These are phyloP conservation scores for Ilyonectria destructans DNA, from an alignment of 2,329 filamentous ascomycete species.

Conservation along the genomic window DNA sequence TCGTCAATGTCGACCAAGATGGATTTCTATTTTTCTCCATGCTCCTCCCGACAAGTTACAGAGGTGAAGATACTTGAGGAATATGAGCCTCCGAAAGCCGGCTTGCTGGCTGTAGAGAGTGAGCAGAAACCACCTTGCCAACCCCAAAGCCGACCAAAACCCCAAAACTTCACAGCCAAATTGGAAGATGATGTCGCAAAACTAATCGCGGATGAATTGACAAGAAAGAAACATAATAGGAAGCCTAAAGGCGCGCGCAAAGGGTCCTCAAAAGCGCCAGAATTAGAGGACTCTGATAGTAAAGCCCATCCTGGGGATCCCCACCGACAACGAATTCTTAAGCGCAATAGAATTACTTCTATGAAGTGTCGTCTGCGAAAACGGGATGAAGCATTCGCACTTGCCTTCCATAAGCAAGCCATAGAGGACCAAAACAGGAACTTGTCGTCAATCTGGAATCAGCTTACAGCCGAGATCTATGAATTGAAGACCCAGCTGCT, in stretches of 20 bases:
- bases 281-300: constrained; percentile 35
- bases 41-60: constrained; percentile 26
- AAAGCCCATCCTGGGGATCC: constrained; percentile 45
- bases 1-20: constrained; percentile 41
- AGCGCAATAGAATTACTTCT: constrained; percentile 53
- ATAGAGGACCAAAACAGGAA: constrained; percentile 52
- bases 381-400: constrained; percentile 50
- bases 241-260: constrained; percentile 44
- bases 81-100: constrained; percentile 17
- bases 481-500: constrained; percentile 51
- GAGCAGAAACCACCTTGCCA: constrained; percentile 33
- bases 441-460: constrained; percentile 47
- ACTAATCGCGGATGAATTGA: neutral
- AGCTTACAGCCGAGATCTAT: constrained; percentile 49
- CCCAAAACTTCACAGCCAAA: constrained; percentile 25
- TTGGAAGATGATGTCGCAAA: constrained; percentile 33
- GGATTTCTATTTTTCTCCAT: constrained; percentile 36
- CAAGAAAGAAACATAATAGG: constrained; percentile 44
- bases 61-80: constrained; percentile 19
- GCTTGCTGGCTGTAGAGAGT: constrained; percentile 28
- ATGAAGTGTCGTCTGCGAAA: constrained; percentile 53
- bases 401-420: constrained; percentile 48
- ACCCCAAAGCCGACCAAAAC: constrained; percentile 29
- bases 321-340: constrained; percentile 47
- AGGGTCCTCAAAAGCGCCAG: constrained; percentile 25